These are phyloP conservation scores for Gardenia jasminoides DNA, from an alignment of 257 asterid genomes.

Conservation along the genomic window DNA sequence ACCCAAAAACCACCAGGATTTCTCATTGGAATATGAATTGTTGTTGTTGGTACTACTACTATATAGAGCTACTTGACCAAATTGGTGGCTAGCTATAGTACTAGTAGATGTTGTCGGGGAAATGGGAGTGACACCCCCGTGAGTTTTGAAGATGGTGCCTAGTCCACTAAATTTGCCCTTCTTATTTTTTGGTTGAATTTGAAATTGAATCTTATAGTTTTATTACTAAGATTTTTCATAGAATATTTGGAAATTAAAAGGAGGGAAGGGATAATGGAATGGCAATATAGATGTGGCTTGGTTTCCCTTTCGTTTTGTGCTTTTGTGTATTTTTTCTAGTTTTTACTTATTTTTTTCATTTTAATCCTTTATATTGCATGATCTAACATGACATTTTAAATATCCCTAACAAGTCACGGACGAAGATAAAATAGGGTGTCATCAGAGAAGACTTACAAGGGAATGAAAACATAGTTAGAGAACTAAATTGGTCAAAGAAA, in stretches of 20 bases:
- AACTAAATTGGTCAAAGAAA: too few species aligned
- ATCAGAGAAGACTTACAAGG: too few species aligned
- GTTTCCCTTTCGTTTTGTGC: too few species aligned
- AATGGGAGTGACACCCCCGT: slow-evolving; percentile 31
- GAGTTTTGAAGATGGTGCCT: slow-evolving; percentile 53
- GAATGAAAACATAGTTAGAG: too few species aligned
- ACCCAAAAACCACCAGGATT: slow-evolving; percentile 50
- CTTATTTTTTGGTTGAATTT: slow-evolving; percentile 34
- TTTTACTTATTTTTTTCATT: too few species aligned
- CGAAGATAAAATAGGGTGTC: too few species aligned
- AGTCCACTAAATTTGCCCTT: slow-evolving; percentile 41
- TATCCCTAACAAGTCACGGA: too few species aligned
- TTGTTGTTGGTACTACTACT: slow-evolving; percentile 24
- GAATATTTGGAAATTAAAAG: not conserved
- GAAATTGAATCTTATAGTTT: not conserved
- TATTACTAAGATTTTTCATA: not conserved
- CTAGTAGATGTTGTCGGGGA: slow-evolving; percentile 15
- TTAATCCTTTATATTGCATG: too few species aligned
- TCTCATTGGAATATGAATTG: slow-evolving; percentile 32
- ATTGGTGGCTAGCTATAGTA: slow-evolving; percentile 28
- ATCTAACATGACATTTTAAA: too few species aligned
- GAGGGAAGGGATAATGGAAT: not conserved
- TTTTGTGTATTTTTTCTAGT: too few species aligned
- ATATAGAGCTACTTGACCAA: slow-evolving; percentile 43
- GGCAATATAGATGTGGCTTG: not conserved